phyloP scores from a whole-genome alignment of 192 early-diverging fungal genomes.

The Chytriomyces hyalinus region DNA sequence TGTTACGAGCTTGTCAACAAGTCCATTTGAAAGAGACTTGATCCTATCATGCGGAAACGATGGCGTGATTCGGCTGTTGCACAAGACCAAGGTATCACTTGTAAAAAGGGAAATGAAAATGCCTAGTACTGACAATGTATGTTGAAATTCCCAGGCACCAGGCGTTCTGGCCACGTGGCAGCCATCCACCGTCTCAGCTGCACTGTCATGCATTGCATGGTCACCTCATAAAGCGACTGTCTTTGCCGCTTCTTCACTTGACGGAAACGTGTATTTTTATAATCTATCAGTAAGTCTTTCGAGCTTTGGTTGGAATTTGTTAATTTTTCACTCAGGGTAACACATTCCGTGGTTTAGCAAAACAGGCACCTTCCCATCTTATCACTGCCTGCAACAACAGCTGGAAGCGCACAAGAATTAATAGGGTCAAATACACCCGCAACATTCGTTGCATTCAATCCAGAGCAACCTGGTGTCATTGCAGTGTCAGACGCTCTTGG shows the following conservation, averaged over 20 bases:
- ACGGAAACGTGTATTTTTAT: constrained; percentile 51
- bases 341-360: constrained; percentile 7
- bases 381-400: constrained; percentile 9
- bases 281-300: constrained; percentile 46
- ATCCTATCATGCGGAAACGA: constrained; percentile 50
- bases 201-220: constrained; percentile 43
- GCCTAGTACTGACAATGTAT: not conserved
- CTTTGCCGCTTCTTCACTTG: constrained; percentile 37
- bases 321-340: not conserved
- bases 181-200: constrained; percentile 34
- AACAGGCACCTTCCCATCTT: constrained; percentile 23
- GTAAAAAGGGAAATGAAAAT: not conserved
- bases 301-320: not conserved
- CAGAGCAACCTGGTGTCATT: not conserved
- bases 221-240: constrained; percentile 48
- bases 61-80: constrained; percentile 46
- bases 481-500: constrained; percentile 12
- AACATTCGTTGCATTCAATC: constrained; percentile 22
- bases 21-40: constrained; percentile 53
- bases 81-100: constrained; percentile 40
- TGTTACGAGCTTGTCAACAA: constrained; percentile 44
- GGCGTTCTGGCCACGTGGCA: constrained; percentile 43
- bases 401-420: not conserved
- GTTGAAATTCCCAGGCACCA: not conserved
- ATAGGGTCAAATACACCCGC: not conserved